Evolutionary conservation across 1,284 basidiomycete species (phyloP).

Genomic region (Pholiota adiposa): DNA sequence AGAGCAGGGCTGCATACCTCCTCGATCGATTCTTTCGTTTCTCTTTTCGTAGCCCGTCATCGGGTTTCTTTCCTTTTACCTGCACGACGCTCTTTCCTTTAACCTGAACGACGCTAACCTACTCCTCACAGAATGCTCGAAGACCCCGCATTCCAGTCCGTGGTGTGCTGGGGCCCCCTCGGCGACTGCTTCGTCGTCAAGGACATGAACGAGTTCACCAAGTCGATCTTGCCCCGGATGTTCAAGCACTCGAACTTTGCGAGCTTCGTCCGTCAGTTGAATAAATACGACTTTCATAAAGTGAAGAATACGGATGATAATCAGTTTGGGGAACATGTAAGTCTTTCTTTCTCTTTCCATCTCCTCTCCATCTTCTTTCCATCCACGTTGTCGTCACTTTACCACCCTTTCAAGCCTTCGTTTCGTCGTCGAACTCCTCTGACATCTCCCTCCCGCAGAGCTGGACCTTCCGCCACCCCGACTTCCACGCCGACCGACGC

Average conservation of each 20-base stretch:
- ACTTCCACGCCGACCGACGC: constrained; percentile 87
- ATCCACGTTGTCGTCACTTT: neutral
- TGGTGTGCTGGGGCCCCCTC: constrained; percentile 87
- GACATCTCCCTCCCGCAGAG: constrained; percentile 54
- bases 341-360: constrained; percentile 29
- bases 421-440: too few species aligned
- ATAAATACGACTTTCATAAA: constrained; percentile 99
- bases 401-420: too few species aligned
- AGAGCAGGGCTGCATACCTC: too few species aligned
- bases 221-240: constrained; percentile 90
- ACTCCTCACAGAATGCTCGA: constrained; percentile 76
- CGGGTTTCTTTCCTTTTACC: too few species aligned
- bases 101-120: too few species aligned
- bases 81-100: too few species aligned
- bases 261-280: constrained; percentile 91
- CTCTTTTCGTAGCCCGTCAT: too few species aligned
- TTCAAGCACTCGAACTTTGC: constrained; percentile 99
- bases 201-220: constrained; percentile 99
- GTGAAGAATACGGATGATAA: constrained; percentile 85
- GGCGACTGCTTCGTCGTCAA: constrained; percentile 96
- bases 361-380: neutral
- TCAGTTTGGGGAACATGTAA: constrained; percentile 78
- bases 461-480: constrained; percentile 97
- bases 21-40: too few species aligned
- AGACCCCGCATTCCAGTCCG: constrained; percentile 71